phyloP scores from a whole-genome alignment of 2,329 filamentous ascomycete genomes.

The Chaetomium strumarium region DNA sequence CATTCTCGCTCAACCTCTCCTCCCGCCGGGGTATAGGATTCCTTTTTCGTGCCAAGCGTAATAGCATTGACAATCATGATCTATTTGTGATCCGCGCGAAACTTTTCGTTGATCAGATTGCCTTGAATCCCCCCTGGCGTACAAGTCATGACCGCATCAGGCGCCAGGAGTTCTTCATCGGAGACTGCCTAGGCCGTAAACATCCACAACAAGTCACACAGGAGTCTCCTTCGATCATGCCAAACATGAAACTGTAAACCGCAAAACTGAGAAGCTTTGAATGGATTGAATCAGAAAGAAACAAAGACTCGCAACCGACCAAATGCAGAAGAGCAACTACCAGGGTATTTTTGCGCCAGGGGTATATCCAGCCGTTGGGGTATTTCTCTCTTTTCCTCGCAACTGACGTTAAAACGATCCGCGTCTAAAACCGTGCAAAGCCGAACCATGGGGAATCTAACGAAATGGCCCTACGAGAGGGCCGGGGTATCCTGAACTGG shows the following conservation, averaged over 20 bases:
- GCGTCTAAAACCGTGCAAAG: slow-evolving; percentile 36
- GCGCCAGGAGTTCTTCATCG: no score
- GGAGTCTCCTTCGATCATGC: no score
- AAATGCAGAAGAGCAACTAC: slow-evolving; percentile 42
- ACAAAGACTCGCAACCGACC: slow-evolving; percentile 39
- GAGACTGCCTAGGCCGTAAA: no score
- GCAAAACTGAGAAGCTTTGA: slow-evolving; percentile 18
- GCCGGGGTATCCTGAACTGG: slow-evolving; percentile 91
- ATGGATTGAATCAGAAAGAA: slow-evolving; percentile 27
- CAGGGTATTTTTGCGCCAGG: slow-evolving; percentile 53
- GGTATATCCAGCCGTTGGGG: slow-evolving; percentile 59
- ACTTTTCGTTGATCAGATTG: no score
- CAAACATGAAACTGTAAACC: slow-evolving; percentile 16
- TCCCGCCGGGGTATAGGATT: no score
- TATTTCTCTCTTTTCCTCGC: slow-evolving; percentile 46
- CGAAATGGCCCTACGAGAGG: slow-evolving; percentile 77
- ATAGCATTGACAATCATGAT: no score
- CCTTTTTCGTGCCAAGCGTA: no score
- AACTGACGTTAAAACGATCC: slow-evolving; percentile 27
- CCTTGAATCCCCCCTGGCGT: no score
- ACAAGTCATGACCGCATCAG: no score
- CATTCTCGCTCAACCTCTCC: no score
- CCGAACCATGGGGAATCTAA: slow-evolving; percentile 52
- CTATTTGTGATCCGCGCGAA: no score
- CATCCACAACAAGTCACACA: no score